Base-by-base conservation (phyloP, 2,329 filamentous ascomycete genomes). In the Alternaria longipes region DNA sequence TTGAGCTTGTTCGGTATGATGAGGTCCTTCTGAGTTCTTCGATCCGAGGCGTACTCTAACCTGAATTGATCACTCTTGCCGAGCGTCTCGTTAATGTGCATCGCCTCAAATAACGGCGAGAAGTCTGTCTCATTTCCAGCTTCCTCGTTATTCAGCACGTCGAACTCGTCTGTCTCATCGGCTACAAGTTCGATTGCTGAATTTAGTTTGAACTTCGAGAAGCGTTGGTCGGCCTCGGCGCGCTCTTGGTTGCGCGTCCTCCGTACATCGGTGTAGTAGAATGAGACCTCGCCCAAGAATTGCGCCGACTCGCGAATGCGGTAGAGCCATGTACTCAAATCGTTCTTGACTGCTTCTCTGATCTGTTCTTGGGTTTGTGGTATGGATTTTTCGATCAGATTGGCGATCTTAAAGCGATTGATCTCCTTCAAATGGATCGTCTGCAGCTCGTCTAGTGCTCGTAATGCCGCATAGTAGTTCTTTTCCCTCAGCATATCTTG, bases 321-420 rank as follows among this genome's bases (percentile, higher is more conserved):
- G 74, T 91, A 99, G 9, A 99, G 84, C 95, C 95, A 99, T 0
- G 93, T 97, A 75, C 98, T 98, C 56, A 99, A 81, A 79, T 99
- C 95, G 2, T 88, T 91, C 93, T 98, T 98, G 68, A 99, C 95
- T 14, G 94, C 93, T 79, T 98, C 94, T 4, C 94, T 94, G 58
- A 99, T 97, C 52, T 92, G 89, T 73, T 92, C 93, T 73, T 97
- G 93, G 1, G 93, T 97, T 4, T 92, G 89, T 1, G 95, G 95
- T 32, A 98, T 94, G 0, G 94, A 98, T 70, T 93, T 93, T 78
- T 97, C 94, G 66, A 99, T 98, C 82, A 97, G 88, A 74, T 96
- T 93, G 32, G 95, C 95, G 66, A 99, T 90, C 74, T 94, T 94
- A 80, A 97, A 96, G 67, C 97, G 93, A 1, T 92, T 96, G 8